A percentile compares a stretch with the other conserved stretches of the same genome.
phyloP scores from a whole-genome alignment of 768 basidiomycete species.

The Mycena olivaceomarginata region DNA sequence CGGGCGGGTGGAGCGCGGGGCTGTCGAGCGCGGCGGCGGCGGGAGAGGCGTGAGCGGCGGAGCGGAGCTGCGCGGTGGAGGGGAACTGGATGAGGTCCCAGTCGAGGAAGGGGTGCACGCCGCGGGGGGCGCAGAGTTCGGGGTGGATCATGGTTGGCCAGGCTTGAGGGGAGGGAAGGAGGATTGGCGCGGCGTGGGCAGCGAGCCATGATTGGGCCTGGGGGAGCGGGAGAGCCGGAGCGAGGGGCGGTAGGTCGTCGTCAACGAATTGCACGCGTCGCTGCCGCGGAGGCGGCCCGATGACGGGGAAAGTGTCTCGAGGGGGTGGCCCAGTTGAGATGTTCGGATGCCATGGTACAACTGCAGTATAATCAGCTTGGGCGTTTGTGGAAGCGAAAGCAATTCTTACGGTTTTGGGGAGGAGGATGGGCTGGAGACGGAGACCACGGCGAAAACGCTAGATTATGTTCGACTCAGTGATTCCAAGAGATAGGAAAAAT shows the following conservation, averaged over 20 bases:
- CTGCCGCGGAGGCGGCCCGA: not conserved
- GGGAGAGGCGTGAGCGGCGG: not conserved
- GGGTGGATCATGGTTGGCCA: conserved; percentile 6
- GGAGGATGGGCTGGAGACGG: not conserved
- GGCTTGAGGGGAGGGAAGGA: no score
- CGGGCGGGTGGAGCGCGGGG: conserved; percentile 19
- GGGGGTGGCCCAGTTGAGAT: not conserved
- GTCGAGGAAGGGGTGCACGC: conserved; percentile 9
- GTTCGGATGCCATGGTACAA: no score
- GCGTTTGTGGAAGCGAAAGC: no score
- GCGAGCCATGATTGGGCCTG: no score
- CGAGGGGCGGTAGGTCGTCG: not conserved
- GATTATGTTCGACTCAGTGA: not conserved
- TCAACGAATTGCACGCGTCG: not conserved
- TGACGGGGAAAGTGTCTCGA: not conserved
- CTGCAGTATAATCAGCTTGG: no score
- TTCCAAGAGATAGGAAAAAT: not conserved
- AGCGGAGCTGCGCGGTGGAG: conserved; percentile 9
- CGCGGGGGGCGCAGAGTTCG: conserved; percentile 22
- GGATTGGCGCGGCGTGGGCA: not conserved
- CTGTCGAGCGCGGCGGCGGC: not conserved
- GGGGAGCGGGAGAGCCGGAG: not conserved
- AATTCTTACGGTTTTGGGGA: no score
- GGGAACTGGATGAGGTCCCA: conserved; percentile 36
- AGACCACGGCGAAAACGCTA: not conserved